These are phyloP conservation scores for Stipa capillata DNA, from an alignment of 176 grass and related monocot genomes.

Conservation along the genomic window DNA sequence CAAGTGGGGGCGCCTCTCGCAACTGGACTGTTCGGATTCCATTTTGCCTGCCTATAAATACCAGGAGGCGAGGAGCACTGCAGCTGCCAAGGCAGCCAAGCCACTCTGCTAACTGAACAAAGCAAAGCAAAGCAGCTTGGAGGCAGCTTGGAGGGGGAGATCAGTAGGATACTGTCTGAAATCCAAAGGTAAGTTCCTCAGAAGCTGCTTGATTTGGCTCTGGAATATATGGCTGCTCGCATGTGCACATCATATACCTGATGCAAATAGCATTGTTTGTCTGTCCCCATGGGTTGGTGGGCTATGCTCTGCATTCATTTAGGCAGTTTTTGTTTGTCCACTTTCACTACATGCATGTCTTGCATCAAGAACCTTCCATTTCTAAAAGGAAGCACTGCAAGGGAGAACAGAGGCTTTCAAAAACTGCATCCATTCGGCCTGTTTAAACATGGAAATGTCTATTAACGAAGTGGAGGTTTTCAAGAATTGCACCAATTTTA, in stretches of 20 bases:
- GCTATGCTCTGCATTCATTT: neutral
- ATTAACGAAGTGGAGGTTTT: neutral
- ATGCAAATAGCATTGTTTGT: neutral
- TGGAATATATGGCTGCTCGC: neutral
- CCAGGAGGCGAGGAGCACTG: slow-evolving; percentile 10
- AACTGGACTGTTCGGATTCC: slow-evolving; percentile 33
- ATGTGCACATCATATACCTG: neutral
- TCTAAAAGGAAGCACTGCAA: neutral
- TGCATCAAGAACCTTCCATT: slow-evolving; percentile 6
- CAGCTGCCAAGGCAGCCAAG: slow-evolving; percentile 16
- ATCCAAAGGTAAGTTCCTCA: slow-evolving; percentile 19
- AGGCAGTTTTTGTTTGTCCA: neutral
- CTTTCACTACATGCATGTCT: neutral
- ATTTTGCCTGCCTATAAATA: slow-evolving; percentile 42
- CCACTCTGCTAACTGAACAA: neutral
- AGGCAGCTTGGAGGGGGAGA: neutral
- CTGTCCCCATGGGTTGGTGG: neutral
- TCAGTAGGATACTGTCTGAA: neutral
- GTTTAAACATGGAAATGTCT: neutral
- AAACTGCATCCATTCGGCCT: neutral
- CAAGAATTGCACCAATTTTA: neutral
- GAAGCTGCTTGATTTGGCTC: slow-evolving; percentile 1
- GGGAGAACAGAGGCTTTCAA: neutral
- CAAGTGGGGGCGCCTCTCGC: neutral
- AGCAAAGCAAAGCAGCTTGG: neutral